Percentiles rank a stretch among this genome's conserved stretches.
Evolutionary conservation across 2,329 filamentous ascomycete genomes (phyloP).

Genomic region (Verticillium albo-atrum): DNA sequence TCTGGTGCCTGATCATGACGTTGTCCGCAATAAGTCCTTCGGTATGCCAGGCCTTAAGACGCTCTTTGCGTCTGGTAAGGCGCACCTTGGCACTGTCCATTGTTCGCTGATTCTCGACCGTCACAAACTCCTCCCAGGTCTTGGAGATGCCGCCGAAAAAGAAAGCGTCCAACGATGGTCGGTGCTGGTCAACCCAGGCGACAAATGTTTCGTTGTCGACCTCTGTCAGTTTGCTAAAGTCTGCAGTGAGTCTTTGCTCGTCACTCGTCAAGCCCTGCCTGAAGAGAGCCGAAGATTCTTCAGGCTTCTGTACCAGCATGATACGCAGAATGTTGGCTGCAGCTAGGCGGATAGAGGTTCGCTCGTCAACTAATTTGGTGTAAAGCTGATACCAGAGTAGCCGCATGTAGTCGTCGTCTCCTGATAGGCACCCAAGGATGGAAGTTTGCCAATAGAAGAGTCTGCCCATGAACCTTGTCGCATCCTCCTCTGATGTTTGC

Average conservation of each 20-base stretch:
- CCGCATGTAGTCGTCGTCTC: constrained; percentile 76
- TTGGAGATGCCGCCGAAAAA: constrained; percentile 80
- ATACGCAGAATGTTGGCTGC: constrained; percentile 88
- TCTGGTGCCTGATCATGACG: constrained; percentile 74
- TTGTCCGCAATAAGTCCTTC: constrained; percentile 67
- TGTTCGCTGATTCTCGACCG: constrained; percentile 73
- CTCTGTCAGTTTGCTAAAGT: constrained; percentile 80
- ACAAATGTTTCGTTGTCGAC: constrained; percentile 88
- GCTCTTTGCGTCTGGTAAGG: constrained; percentile 73
- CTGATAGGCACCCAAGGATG: constrained; percentile 71
- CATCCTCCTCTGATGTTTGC: constrained; percentile 54
- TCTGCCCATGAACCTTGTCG: constrained; percentile 71
- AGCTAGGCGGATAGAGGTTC: constrained; percentile 63
- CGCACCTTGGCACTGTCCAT: constrained; percentile 69
- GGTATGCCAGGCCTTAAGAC: constrained; percentile 71
- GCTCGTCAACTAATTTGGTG: constrained; percentile 72
- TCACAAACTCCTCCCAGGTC: constrained; percentile 84
- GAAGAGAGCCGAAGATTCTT: constrained; percentile 71
- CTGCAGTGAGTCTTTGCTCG: constrained; percentile 65
- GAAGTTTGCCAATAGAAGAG: constrained; percentile 96
- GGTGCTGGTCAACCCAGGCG: constrained; percentile 80
- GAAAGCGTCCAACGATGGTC: constrained; percentile 70
- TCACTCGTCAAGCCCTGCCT: constrained; percentile 66
- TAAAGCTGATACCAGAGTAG: constrained; percentile 93
- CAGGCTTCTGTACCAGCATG: constrained; percentile 86